phyloP scores from a whole-genome alignment of 2,329 filamentous ascomycete genomes.

The Ceratocystis eucalypticola region DNA sequence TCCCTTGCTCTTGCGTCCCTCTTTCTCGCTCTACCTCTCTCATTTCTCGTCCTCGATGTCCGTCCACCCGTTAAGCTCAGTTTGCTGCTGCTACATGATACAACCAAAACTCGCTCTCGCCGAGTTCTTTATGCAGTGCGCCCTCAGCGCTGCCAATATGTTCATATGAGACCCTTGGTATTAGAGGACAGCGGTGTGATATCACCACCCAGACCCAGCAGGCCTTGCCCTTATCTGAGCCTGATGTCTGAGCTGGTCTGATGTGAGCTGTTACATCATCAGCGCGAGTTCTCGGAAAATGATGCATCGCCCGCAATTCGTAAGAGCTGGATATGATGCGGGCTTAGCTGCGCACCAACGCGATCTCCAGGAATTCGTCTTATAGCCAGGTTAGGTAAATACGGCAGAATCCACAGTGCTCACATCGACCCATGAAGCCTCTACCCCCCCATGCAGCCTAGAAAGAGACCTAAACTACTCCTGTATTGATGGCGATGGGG shows the following conservation, averaged over 20 bases:
- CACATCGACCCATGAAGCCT: too few species aligned
- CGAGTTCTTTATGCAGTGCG: constrained; percentile 1
- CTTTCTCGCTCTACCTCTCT: background rate
- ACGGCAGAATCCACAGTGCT: too few species aligned
- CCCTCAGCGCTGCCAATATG: background rate
- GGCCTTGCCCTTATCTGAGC: background rate
- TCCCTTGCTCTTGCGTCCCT: background rate
- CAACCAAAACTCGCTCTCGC: background rate
- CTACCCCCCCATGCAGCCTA: too few species aligned
- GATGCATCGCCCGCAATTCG: too few species aligned
- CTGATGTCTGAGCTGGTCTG: background rate
- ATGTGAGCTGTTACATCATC: background rate
- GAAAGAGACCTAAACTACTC: too few species aligned
- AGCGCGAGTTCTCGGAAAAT: background rate
- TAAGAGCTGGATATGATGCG: too few species aligned
- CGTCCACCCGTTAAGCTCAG: background rate
- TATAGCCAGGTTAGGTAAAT: too few species aligned
- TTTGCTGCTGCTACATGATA: background rate
- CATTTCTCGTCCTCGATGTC: background rate
- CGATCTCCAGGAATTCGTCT: too few species aligned
- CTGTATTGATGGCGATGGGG: too few species aligned
- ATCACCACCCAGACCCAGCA: background rate
- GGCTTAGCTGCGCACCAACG: too few species aligned
- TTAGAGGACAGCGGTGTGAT: background rate
- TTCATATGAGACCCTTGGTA: background rate